Conservation (phyloP, 768 basidiomycete species). For the Boletus fagicola region DNA sequence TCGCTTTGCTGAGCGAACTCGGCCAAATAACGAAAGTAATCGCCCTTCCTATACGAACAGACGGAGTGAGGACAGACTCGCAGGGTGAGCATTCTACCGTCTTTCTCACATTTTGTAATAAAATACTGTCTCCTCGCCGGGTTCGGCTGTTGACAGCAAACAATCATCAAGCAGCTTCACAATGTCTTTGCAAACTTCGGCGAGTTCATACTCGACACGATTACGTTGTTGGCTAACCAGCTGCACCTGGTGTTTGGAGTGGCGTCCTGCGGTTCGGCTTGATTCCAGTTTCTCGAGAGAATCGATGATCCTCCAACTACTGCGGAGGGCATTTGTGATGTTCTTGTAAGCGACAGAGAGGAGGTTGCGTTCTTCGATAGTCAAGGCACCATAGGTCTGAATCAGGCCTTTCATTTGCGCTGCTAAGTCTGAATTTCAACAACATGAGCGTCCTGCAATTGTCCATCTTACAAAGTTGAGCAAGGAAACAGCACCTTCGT, state of each 20-base stretch:
- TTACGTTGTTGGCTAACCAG: constrained; percentile 73
- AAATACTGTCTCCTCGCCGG: constrained; percentile 84
- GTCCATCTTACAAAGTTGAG: background rate
- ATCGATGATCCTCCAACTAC: constrained; percentile 82
- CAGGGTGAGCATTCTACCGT: background rate
- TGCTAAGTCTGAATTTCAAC: constrained; percentile 59
- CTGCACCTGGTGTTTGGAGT: constrained; percentile 45
- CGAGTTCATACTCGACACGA: constrained; percentile 75
- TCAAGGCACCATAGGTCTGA: constrained; percentile 64
- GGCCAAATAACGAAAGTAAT: constrained; percentile 89
- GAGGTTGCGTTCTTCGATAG: constrained; percentile 84
- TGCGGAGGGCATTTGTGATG: constrained; percentile 76
- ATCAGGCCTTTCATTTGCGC: constrained; percentile 75
- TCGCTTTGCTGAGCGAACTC: constrained; percentile 77
- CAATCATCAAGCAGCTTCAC: constrained; percentile 62
- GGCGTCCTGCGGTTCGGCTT: constrained; percentile 31
- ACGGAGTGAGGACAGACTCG: constrained; percentile 9
- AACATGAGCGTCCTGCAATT: constrained; percentile 17
- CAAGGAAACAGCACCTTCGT: constrained; percentile 58
- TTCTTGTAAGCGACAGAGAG: constrained; percentile 92
- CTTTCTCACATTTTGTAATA: constrained; percentile 81
- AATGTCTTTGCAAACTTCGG: constrained; percentile 76
- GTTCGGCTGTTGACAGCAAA: constrained; percentile 59
- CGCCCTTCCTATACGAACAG: constrained; percentile 61
- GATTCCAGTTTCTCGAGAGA: constrained; percentile 64